A percentile compares a stretch with the other conserved stretches of the same genome.
Conservation (phyloP, 1,139 yeast genomes). For the Diutina neorugosa region DNA sequence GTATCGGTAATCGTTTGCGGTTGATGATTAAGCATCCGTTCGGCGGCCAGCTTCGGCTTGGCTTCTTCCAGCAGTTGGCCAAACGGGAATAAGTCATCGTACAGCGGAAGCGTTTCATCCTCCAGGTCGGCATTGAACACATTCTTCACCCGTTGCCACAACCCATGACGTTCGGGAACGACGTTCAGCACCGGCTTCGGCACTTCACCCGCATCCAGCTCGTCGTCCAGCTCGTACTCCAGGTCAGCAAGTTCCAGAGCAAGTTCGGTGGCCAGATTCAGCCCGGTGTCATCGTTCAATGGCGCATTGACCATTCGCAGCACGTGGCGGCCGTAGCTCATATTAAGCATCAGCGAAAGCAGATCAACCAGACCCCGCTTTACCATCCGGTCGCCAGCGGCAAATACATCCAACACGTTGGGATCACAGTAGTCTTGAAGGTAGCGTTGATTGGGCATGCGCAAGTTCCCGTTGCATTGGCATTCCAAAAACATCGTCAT, state of each 20-base stretch:
- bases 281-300: not conserved
- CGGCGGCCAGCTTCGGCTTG: constrained; percentile 24
- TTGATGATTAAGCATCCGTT: constrained; percentile 20
- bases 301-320: constrained; percentile 27
- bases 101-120: constrained; percentile 50
- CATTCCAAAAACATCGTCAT: constrained; percentile 47
- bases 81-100: constrained; percentile 74
- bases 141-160: constrained; percentile 55
- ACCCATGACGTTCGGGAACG: constrained; percentile 14
- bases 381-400: constrained; percentile 10
- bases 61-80: constrained; percentile 24
- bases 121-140: constrained; percentile 35
- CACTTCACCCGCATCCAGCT: constrained; percentile 10
- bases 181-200: not conserved
- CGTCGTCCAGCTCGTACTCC: constrained; percentile 16
- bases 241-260: constrained; percentile 28
- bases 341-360: constrained; percentile 27
- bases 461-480: constrained; percentile 50
- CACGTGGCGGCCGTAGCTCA: constrained; percentile 28
- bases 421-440: constrained; percentile 46
- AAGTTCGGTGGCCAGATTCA: not conserved
- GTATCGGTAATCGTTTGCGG: constrained; percentile 7
- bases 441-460: constrained; percentile 46
- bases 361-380: constrained; percentile 27
- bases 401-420: constrained; percentile 48